Evolutionary conservation across 371 early-diverging fungal genomes (phyloP).

Genomic region (Paraphysoderma sedebokerense): DNA sequence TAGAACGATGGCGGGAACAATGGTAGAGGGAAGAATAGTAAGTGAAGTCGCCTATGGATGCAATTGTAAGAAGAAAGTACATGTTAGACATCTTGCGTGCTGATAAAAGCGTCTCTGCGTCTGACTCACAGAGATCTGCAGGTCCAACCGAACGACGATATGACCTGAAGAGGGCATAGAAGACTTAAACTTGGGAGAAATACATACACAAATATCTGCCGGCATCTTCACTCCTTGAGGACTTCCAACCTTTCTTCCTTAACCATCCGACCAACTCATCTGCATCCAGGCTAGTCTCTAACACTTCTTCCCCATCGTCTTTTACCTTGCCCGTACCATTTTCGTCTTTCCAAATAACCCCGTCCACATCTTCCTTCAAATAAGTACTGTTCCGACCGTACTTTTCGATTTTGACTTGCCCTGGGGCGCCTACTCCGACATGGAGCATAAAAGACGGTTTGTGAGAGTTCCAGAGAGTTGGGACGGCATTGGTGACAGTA

Average conservation of each 20-base stretch:
- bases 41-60: slow-evolving; percentile 1
- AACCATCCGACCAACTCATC: neutral
- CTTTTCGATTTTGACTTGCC: neutral
- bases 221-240: neutral
- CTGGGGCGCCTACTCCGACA: neutral
- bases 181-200: too few species aligned
- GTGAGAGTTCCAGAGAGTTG: neutral
- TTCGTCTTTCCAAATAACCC: neutral
- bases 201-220: neutral
- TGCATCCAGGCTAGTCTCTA: neutral
- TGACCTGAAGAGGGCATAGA: too few species aligned
- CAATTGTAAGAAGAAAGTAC: too few species aligned
- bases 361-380: neutral
- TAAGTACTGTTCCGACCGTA: neutral
- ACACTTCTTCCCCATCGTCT: neutral
- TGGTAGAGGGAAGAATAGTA: neutral
- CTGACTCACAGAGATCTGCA: too few species aligned
- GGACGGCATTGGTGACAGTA: neutral
- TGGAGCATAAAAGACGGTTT: neutral
- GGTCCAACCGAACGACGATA: too few species aligned
- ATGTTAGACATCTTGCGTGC: too few species aligned
- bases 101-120: too few species aligned
- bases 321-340: neutral
- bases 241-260: neutral
- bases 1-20: too few species aligned